Base-by-base conservation (phyloP, 75 land plant genomes). In the Isoetes taiwanensis region DNA sequence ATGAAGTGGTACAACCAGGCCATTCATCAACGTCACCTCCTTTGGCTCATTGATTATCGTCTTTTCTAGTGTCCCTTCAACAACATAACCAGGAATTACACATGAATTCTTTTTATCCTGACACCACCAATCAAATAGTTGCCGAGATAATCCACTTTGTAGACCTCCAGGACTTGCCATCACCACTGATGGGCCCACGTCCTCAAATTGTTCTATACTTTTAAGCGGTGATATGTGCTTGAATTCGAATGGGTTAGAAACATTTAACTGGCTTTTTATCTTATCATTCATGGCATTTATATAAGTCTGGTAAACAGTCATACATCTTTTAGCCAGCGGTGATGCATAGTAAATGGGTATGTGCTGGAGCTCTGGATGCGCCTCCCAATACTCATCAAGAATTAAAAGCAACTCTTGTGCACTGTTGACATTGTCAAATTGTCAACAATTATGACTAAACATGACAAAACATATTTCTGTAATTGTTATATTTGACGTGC, bases 241-340 rank as follows among this genome's bases (percentile, higher is more conserved):
- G 67, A 93, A 93, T n/a, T 78, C 72, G 64, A 93, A 93, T 3
- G 98, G 98, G 32, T 93, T 93, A 25, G 90, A 77, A 25, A 32
- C 69, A 6, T 78, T 86, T 74, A 67, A 78, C 48, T 86, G 94
- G 20, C 39, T 69, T 5, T 73, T 73, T 32, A 93, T 93, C 28
- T 79, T 70, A 9, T 93, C 98, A 67, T 93, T 93, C 98, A 93
- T 87, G 52, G 96, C 67, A 72, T 81, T 84, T n/a, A 80, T 93
- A 66, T 93, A 93, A 21, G 98, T 93, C 68, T 87, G 90, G 53
- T 87, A 93, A 2, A 93, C 98, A 39, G 81, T 63, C 86, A 87
- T 77, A 72, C 95, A 93, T 41, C 76, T 75, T 63, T 93, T 88
- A n/a, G 96, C 98, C 28, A 93, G 82, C 20, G 96, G 98, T 41